Evolutionary conservation across 306 rosid species (phyloP).

Genomic region (Lathyrus oleraceus): DNA sequence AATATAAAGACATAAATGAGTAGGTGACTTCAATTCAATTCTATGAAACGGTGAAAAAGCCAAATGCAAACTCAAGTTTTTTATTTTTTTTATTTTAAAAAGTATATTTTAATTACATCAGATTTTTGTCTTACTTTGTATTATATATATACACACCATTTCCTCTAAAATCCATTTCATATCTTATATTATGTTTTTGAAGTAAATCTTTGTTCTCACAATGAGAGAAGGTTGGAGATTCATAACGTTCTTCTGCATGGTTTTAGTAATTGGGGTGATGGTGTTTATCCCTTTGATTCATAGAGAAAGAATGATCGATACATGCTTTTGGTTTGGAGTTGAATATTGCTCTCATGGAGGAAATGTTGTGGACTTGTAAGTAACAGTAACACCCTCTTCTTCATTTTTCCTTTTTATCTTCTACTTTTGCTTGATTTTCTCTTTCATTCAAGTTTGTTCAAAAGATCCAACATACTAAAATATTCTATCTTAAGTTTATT

Average conservation of each 20-base stretch:
- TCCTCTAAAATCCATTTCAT: background rate
- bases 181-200: background rate
- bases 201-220: background rate
- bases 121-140: background rate
- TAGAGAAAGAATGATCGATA: conserved; percentile 40
- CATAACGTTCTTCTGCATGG: conserved; percentile 35
- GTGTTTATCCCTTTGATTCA: conserved; percentile 44
- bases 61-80: background rate
- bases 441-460: background rate
- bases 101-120: conserved; percentile 6
- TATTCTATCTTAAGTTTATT: no score
- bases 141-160: background rate
- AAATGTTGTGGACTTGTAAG: conserved; percentile 72
- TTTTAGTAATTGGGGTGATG: conserved; percentile 14
- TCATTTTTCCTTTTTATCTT: background rate
- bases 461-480: no score
- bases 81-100: background rate
- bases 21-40: conserved; percentile 16
- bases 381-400: conserved; percentile 33
- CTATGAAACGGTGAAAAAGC: conserved; percentile 32
- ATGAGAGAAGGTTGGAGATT: conserved; percentile 52
- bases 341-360: conserved; percentile 64
- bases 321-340: conserved; percentile 72
- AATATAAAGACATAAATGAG: conserved; percentile 32
- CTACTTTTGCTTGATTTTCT: background rate